Percentiles rank a stretch among this genome's conserved stretches.
Evolutionary conservation across 2,329 filamentous ascomycete genomes (phyloP).

Genomic region (Pseudogymnoascus sp.): DNA sequence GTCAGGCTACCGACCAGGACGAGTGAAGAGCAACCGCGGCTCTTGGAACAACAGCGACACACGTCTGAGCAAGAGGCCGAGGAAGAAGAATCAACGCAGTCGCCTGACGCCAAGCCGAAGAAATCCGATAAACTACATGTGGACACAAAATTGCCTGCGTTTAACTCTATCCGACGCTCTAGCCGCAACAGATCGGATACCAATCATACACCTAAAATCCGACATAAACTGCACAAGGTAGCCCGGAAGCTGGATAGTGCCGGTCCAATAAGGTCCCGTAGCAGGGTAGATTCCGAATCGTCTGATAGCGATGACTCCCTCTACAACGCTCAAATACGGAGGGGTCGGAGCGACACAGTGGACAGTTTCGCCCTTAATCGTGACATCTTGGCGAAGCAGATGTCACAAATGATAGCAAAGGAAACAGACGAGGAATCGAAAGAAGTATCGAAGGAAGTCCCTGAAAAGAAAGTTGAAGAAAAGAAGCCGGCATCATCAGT

Average conservation of each 20-base stretch:
- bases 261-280: slow-evolving; percentile 35
- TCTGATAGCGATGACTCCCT: slow-evolving; percentile 48
- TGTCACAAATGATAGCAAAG: slow-evolving; percentile 50
- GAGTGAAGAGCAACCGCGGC: not conserved
- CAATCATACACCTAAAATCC: not conserved
- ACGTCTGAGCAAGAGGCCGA: not conserved
- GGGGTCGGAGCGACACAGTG: slow-evolving; percentile 36
- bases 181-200: not conserved
- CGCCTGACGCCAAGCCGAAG: slow-evolving; percentile 12
- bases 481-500: slow-evolving; percentile 13
- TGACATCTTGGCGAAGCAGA: slow-evolving; percentile 51
- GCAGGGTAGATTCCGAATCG: slow-evolving; percentile 49
- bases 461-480: slow-evolving; percentile 17
- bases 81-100: not conserved
- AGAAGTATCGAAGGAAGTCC: slow-evolving; percentile 12
- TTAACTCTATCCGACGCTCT: slow-evolving; percentile 23
- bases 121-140: slow-evolving; percentile 16
- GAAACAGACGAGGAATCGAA: slow-evolving; percentile 34
- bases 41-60: not conserved
- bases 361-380: slow-evolving; percentile 37
- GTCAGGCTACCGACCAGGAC: slow-evolving; percentile 8
- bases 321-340: slow-evolving; percentile 26
- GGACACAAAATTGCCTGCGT: slow-evolving; percentile 27
- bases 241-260: slow-evolving; percentile 14
- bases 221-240: not conserved